Percentiles rank a stretch among this genome's conserved stretches.
Evolutionary conservation across 192 early-diverging fungal species (phyloP).

Genomic region (Spizellomyces sp.): DNA sequence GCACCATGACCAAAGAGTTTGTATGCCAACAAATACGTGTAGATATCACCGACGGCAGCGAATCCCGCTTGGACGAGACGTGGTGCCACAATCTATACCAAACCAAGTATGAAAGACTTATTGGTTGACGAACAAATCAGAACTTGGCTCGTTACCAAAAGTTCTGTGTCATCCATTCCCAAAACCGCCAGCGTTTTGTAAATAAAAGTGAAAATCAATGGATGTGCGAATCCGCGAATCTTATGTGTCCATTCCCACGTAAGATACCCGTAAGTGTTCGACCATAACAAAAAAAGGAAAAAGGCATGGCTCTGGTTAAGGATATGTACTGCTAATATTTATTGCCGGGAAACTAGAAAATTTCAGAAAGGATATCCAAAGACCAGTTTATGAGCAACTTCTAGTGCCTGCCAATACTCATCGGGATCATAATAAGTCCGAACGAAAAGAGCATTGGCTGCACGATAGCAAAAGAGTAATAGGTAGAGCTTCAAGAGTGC

Average conservation of each 20-base stretch:
- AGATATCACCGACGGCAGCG: conserved; percentile 73
- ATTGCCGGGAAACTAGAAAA: conserved; percentile 6
- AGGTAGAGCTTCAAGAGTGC: neutral
- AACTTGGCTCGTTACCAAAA: conserved; percentile 63
- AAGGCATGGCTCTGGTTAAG: conserved; percentile 5
- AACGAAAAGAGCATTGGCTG: conserved; percentile 61
- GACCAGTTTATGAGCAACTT: conserved; percentile 83
- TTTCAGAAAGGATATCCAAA: conserved; percentile 72
- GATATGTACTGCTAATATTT: neutral
- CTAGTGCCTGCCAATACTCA: conserved; percentile 96
- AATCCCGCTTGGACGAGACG: conserved; percentile 73
- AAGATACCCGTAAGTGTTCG: conserved; percentile 70
- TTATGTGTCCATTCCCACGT: conserved; percentile 93
- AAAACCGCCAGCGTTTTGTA: conserved; percentile 67
- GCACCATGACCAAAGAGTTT: conserved; percentile 59
- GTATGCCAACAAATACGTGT: conserved; percentile 70
- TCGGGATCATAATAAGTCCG: conserved; percentile 90
- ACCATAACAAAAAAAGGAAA: conserved; percentile 21
- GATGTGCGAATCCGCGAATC: conserved; percentile 83
- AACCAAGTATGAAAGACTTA: neutral
- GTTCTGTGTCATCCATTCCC: conserved; percentile 62
- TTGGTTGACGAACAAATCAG: neutral
- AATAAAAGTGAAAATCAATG: conserved; percentile 76
- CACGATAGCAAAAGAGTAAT: conserved; percentile 58
- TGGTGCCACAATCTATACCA: conserved; percentile 68